Evolutionary conservation across 2,329 filamentous ascomycete genomes (phyloP), one percentile per base, ranked within the genome.

Genomic region (Aspergillus versicolor): DNA sequence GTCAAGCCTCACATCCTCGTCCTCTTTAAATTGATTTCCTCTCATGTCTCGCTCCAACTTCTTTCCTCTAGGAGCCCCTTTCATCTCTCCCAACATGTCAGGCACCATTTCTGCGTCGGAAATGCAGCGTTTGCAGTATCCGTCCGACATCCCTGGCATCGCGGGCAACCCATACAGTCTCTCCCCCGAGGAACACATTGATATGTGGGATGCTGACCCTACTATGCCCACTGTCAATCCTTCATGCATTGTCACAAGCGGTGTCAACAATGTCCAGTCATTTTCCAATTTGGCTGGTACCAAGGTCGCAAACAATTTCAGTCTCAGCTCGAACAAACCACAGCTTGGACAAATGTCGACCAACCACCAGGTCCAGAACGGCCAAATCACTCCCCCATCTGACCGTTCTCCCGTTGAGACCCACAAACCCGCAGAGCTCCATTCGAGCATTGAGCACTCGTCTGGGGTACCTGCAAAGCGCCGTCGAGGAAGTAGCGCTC

Each of bases 381-480:
- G 73, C 17, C 73, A 74, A 34, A 71, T 72, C 8, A 75, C 73
- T 2, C 73, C 73, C 4, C 73, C 73, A 0, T 70, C 69, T 5
- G 72, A 75, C 19, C 59, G 64, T 3, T 38, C 46, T 15, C 38
- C 45, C 3, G 3, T n/a, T 11, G 24, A 13, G 8, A 22, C 24
- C 3, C 22, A 21, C 19, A 37, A 45, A 5, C 45, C 42, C 3
- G 22, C 34, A n/a, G 21, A 19, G 22, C 37, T 49, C 45, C 40
- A 49, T 15, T 38, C 46, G 5, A 50, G 40, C 46, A 37, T 48
- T 12, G 45, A 55, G 24, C 27, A 12, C 8, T 38, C 40, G 17
- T 34, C 45, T 24, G 19, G 45, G 34, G 12, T 4, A 12, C 38
- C 46, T 22, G 24, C 34, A 37, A 54, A 43, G 24, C 44, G 44